Evolutionary conservation across 441 rosid species (phyloP).

Genomic region (Brassica balearica): DNA sequence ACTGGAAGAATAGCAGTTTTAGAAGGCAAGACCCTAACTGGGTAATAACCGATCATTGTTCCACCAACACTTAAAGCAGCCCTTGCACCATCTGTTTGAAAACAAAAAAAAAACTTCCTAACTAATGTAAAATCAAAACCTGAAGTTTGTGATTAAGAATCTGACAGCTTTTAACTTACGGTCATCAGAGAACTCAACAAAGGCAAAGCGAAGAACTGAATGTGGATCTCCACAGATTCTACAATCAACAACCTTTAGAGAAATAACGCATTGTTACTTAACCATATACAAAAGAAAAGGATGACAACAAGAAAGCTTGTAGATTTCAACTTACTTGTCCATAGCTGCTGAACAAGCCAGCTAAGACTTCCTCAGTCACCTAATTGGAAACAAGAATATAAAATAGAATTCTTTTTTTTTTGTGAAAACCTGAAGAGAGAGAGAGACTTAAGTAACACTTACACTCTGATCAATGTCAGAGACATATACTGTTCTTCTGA

Average conservation of each 20-base stretch:
- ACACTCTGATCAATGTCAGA: constrained; percentile 71
- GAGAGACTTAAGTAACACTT: constrained; percentile 44
- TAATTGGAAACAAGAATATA: constrained; percentile 31
- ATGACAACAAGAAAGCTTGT: not conserved
- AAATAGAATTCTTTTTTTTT: not conserved
- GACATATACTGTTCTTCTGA: constrained; percentile 69
- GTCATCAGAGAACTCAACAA: constrained; percentile 68
- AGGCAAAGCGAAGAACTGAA: constrained; percentile 71
- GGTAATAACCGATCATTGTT: constrained; percentile 62
- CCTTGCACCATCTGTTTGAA: constrained; percentile 58
- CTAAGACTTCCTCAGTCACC: constrained; percentile 73
- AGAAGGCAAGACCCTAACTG: constrained; percentile 69
- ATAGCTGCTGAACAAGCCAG: constrained; percentile 56
- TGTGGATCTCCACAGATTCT: constrained; percentile 68
- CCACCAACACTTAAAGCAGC: constrained; percentile 59
- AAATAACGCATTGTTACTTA: not conserved
- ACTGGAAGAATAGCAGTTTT: constrained; percentile 72
- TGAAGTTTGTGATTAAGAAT: not conserved
- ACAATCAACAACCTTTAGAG: constrained; percentile 65
- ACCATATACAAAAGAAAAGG: not conserved
- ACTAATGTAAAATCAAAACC: not conserved
- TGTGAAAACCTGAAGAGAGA: not conserved
- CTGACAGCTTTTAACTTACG: constrained; percentile 43
- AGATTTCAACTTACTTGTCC: constrained; percentile 60
- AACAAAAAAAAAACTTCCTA: not conserved